Base-by-base conservation (phyloP, 495 filamentous ascomycete genomes). In the Xylaria nigripes region DNA sequence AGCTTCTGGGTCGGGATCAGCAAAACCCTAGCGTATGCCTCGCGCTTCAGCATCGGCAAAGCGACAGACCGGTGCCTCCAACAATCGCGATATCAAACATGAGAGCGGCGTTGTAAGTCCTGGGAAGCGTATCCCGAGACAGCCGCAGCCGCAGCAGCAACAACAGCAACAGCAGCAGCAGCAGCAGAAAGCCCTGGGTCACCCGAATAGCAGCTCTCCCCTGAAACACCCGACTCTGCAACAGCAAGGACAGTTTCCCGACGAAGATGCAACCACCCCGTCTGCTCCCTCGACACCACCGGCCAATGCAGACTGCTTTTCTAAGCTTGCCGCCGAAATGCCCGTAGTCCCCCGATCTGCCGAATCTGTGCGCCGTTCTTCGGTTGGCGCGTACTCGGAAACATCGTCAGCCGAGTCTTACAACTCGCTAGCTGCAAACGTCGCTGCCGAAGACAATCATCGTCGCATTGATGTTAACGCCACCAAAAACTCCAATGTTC, bases 61-160 rank as follows among this genome's bases (percentile, higher is more conserved):
- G 79, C 77, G 79, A 81, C 76, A 78, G 67, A 72, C 79, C 73
- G 78, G 79, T 76, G 71, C 77, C 63, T 76, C 76, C 66, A 83
- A 80, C 71, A 73, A 78, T 68, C 81, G 84, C 72, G 87, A 86
- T 77, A 89, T 82, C 66, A 81, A 86, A 65, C 84, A 92, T 70
- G 90, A 96, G 72, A 90, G 86, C 85, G 90, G 90, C 61, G 73
- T 89, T 61, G 86, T 86, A 75, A 82, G 82, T 61, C 86, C 90
- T 50, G 87, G 86, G 59, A 92, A 89, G 83, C 85, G 87, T 74
- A 77, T 93, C 58, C 60, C 67, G 48, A 76, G 70, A 65, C 82
- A 85, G 67, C 80, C 79, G 63, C 85, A 81, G 18, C 47, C n/a
- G n/a, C n/a, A n/a, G n/a, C n/a, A n/a, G n/a, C n/a, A n/a, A n/a